These are phyloP conservation scores for Suhomyces canberraensis DNA, from an alignment of 805 yeast species.

Conservation along the genomic window DNA sequence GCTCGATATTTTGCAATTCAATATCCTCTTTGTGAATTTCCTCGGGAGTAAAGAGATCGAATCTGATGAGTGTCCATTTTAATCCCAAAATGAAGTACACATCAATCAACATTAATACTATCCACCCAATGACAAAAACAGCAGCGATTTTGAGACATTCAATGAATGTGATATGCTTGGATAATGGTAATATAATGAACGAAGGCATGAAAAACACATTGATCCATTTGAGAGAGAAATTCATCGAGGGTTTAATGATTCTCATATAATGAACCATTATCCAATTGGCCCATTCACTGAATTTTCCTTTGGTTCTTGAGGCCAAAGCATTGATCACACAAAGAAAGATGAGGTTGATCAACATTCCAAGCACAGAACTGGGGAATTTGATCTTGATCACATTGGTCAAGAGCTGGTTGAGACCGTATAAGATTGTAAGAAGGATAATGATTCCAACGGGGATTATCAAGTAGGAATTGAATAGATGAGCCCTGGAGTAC, in stretches of 20 bases:
- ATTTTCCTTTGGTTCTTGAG: conserved; percentile 1
- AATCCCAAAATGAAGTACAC: conserved; percentile 35
- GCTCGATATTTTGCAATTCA: conserved; percentile 9
- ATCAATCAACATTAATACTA: conserved; percentile 44
- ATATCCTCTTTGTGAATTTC: conserved; percentile 12
- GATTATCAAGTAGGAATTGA: conserved; percentile 44
- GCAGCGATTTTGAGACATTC: conserved; percentile 75
- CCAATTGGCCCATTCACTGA: conserved; percentile 19
- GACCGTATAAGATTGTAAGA: conserved; percentile 49
- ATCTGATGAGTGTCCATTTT: conserved; percentile 12
- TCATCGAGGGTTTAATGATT: conserved; percentile 57
- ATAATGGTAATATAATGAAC: conserved; percentile 66
- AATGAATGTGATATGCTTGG: conserved; percentile 59
- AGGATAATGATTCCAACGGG: conserved; percentile 48
- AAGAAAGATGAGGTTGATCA: conserved; percentile 50
- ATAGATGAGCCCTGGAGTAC: conserved; percentile 31
- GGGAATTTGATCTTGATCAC: conserved; percentile 56
- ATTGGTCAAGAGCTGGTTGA: conserved; percentile 44
- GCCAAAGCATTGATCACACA: conserved; percentile 29
- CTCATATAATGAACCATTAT: conserved; percentile 29
- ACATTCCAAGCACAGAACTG: conserved; percentile 68
- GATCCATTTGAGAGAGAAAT: conserved; percentile 73
- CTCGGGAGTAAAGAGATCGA: conserved; percentile 6
- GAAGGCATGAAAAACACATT: conserved; percentile 77
- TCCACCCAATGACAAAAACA: conserved; percentile 64